Percentiles rank a stretch among this genome's conserved stretches.
Conservation (phyloP, 75 land plant genomes). For the Sequoia sempervirens region DNA sequence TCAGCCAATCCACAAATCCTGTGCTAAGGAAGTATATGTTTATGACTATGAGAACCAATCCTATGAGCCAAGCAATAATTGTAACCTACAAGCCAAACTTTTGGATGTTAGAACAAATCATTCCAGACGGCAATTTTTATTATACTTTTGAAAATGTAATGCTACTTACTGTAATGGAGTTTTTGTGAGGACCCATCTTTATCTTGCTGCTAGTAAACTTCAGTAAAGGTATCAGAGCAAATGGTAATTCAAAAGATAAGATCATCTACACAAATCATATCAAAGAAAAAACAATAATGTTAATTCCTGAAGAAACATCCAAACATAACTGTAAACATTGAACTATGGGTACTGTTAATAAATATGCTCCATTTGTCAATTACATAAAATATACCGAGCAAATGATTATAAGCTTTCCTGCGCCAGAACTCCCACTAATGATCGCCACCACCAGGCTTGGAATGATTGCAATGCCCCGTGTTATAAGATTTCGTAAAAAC, state of each 20-base stretch:
- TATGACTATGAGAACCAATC: conserved; percentile 45
- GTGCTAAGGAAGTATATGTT: conserved; percentile 61
- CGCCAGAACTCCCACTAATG: conserved; percentile 59
- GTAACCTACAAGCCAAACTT: conserved; percentile 40
- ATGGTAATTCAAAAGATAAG: conserved; percentile 79
- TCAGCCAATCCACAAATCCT: conserved; percentile 44
- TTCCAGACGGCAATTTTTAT: neutral
- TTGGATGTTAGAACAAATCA: neutral
- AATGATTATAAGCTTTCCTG: conserved; percentile 63
- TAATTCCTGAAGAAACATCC: neutral
- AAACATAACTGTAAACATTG: neutral
- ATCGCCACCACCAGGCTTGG: conserved; percentile 69
- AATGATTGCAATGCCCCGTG: conserved; percentile 61
- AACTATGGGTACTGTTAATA: neutral
- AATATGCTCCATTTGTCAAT: neutral
- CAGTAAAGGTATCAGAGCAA: conserved; percentile 77
- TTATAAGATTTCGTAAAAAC: conserved; percentile 63
- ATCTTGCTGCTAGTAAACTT: conserved; percentile 61
- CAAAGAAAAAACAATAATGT: too few species aligned
- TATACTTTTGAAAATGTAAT: neutral
- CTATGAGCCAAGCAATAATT: conserved; percentile 43
- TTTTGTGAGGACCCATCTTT: conserved; percentile 66
- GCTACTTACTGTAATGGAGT: conserved; percentile 32
- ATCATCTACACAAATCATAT: conserved; percentile 50
- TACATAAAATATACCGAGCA: conserved; percentile 35